phyloP scores from a whole-genome alignment of 352 stramenopile species.

The Globisporangium cederbergense region DNA sequence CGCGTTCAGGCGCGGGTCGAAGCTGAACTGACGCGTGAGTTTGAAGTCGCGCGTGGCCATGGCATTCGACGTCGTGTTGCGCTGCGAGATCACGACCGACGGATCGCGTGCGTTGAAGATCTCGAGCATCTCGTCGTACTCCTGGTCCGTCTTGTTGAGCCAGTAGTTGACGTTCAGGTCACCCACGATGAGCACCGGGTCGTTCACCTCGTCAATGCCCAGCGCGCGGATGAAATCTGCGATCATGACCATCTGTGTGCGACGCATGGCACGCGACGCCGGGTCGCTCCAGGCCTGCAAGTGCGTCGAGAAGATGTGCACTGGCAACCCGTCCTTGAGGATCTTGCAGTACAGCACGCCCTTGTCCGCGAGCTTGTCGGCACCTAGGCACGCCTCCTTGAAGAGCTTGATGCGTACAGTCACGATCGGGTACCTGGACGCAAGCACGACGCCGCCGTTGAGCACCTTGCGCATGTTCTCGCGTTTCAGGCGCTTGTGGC shows the following conservation, averaged over 20 bases:
- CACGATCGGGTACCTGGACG: constrained; percentile 73
- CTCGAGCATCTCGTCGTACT: constrained; percentile 81
- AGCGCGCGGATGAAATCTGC: constrained; percentile 48
- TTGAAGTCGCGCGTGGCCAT: constrained; percentile 26
- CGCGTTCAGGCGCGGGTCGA: constrained; percentile 68
- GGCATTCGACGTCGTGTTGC: neutral
- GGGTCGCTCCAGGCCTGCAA: constrained; percentile 76
- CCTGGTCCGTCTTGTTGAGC: constrained; percentile 64
- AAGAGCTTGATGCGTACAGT: constrained; percentile 72
- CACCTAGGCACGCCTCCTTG: constrained; percentile 51
- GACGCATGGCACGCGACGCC: constrained; percentile 45
- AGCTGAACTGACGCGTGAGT: constrained; percentile 50
- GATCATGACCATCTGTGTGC: constrained; percentile 69
- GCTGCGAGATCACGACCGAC: constrained; percentile 24
- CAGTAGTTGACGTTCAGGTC: constrained; percentile 80
- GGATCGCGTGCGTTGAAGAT: constrained; percentile 57
- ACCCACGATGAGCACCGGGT: constrained; percentile 58
- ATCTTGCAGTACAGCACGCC: constrained; percentile 81
- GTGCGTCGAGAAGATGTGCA: constrained; percentile 76
- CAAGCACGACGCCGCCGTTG: constrained; percentile 68
- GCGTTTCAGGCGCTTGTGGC: constrained; percentile 60
- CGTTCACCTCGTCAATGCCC: constrained; percentile 54
- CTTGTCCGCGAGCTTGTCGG: constrained; percentile 73
- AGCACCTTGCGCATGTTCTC: constrained; percentile 69
- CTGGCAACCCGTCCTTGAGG: constrained; percentile 62